These are phyloP conservation scores for Aspergillus incahuasiensis DNA, from an alignment of 495 filamentous ascomycete genomes.

Conservation along the genomic window DNA sequence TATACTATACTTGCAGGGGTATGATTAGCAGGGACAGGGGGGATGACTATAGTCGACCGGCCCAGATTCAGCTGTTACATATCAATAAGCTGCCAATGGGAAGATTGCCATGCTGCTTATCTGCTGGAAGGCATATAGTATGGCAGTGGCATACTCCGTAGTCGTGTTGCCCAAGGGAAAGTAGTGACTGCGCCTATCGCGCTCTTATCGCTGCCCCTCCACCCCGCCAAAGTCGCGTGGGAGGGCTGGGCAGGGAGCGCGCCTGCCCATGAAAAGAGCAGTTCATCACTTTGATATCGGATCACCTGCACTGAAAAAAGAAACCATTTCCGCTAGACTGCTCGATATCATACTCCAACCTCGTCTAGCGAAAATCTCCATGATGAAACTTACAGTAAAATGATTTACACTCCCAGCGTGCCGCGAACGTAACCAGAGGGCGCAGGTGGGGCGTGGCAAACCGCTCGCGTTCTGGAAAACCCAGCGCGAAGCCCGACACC, in stretches of 20 bases:
- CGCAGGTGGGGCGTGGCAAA: conserved; percentile 35
- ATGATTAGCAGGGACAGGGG: not conserved
- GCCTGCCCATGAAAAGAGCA: conserved; percentile 19
- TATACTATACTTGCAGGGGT: not conserved
- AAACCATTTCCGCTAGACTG: not conserved
- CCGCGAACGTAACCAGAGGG: conserved; percentile 1
- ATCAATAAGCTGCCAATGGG: not conserved
- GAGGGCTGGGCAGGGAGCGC: conserved; percentile 20
- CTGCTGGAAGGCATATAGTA: not conserved
- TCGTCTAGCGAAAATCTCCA: not conserved
- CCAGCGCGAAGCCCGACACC: conserved; percentile 10
- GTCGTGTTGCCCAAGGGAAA: not conserved
- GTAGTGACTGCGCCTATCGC: not conserved
- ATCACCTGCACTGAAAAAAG: conserved; percentile 6
- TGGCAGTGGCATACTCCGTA: not conserved
- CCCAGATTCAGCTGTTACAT: not conserved
- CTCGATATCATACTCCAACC: not conserved
- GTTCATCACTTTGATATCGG: not conserved
- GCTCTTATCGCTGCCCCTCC: conserved; percentile 22
- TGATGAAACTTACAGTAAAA: conserved; percentile 2
- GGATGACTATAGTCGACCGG: not conserved
- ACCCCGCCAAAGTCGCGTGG: conserved; percentile 25
- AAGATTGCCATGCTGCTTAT: not conserved
- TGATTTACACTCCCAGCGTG: not conserved
- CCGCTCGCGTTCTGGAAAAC: conserved; percentile 27